Evolutionary conservation across 164 flowering plant species (phyloP), one percentile per base, ranked within the genome.

Genomic region (Tetracentron sinense): DNA sequence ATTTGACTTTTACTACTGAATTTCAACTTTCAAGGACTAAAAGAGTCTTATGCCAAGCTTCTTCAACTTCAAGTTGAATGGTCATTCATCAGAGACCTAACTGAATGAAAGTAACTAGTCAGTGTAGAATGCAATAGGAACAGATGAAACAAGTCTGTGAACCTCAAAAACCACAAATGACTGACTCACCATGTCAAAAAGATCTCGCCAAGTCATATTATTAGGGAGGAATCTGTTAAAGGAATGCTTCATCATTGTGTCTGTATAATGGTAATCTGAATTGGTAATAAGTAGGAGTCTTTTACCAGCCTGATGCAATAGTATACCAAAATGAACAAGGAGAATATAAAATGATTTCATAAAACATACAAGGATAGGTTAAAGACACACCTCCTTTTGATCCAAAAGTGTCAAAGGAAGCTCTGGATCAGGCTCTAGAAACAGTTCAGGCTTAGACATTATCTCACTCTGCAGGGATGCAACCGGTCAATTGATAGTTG

Each of bases 211-310:
- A 47, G 64, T 78, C 96, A 90, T 87, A 66, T 90, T 96, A 78
- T 93, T 93, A 12, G 98, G 98, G 47, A 93, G 94, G 67, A 79
- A 93, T 81, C 79, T 82, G 73, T 93, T 88, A 67, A 93, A 93
- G 48, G 98, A 84, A 72, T 93, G 97, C 71, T 79, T 83, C 98
- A 93, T 93, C 98, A 93, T 88, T 71, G 88, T 90, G 77, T 93
- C 87, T 28, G 98, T 84, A 72, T 93, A 93, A 62, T 80, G 96
- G 63, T 81, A 90, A 75, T 93, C 98, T 26, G 98, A 93, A 82
- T 93, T 93, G 79, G 98, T 93, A 67, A 93, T 93, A 44, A 93
- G 92, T 76, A 93, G 71, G 74, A 93, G 80, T 61, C 72, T 80
- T 73, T 93, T 93, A 68, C 98, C 98, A 69, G 96, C 96, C 98